Evolutionary conservation across 352 stramenopile species (phyloP), one percentile per base, ranked within the genome.

Genomic region (Globisporangium carolinianum): DNA sequence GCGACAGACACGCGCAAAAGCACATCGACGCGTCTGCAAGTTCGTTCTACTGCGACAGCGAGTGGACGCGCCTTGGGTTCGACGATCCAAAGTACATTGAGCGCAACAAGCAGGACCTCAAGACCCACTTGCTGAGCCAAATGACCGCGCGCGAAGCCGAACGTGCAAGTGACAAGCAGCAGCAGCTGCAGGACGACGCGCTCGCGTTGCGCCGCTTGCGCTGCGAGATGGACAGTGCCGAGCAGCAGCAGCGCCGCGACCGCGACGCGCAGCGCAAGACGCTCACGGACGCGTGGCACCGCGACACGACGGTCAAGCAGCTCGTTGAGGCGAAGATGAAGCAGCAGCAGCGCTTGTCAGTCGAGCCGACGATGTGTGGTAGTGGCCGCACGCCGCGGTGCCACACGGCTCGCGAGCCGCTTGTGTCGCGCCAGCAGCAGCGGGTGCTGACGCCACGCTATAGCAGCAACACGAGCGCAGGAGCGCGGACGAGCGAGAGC

Each of bases 271-370:
- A 72, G 24, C 75, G 75, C 12, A 75, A 80, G 42, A 60, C 65
- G 58, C 72, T 91, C 47, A 89, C 79, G 1, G 72, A 82, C 35
- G 69, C 81, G 14, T 91, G 76, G 79, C 66, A 76, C 35, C 76
- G 79, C 11, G 81, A 53, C 48, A 42, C 24, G 24, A 32, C 24
- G 24, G 24, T 32, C 24, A 32, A 32, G 24, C 24, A 32, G 24
- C 24, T 32, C 24, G 24, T 32, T 32, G 24, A 32, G 24, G 24
- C 24, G 24, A 32, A 32, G 24, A 32, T 32, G 24, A 32, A 32
- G 24, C 24, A 32, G 24, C 24, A 32, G 24, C 24, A 32, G 24
- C 24, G 24, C 24, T 32, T 32, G 24, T 32, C 24, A 32, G 2
- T 32, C 2, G 24, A 32, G 24, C 24, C 24, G 24, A 32, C 2